These are phyloP conservation scores for Xylariaceae sp. DNA, from an alignment of 2,329 filamentous ascomycete genomes.

Conservation along the genomic window DNA sequence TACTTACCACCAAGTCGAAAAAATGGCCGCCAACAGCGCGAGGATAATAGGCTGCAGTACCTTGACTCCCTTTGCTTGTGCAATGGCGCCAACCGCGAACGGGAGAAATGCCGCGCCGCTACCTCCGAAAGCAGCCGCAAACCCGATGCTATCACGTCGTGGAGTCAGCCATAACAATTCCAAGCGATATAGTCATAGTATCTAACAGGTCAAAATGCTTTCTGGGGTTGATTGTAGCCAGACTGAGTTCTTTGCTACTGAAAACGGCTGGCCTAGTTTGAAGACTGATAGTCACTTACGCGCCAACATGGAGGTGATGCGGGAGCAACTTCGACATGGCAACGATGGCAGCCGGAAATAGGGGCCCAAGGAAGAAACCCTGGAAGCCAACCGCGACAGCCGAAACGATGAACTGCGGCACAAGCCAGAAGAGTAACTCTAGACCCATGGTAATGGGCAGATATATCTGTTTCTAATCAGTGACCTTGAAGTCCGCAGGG, in stretches of 20 bases:
- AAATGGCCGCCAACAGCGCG: slow-evolving; percentile 41
- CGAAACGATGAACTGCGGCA: slow-evolving; percentile 70
- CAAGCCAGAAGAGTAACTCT: slow-evolving; percentile 74
- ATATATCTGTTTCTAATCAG: slow-evolving; percentile 44
- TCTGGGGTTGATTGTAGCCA: neutral
- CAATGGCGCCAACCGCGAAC: slow-evolving; percentile 62
- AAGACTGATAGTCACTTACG: slow-evolving; percentile 24
- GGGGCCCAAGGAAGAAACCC: slow-evolving; percentile 73
- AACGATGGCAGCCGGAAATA: slow-evolving; percentile 69
- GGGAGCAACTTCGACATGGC: slow-evolving; percentile 66
- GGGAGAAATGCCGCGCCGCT: slow-evolving; percentile 64
- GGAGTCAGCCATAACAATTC: neutral
- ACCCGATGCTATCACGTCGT: slow-evolving; percentile 52
- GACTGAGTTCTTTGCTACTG: neutral
- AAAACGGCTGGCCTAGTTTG: neutral
- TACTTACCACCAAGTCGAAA: slow-evolving; percentile 40
- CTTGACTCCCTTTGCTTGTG: slow-evolving; percentile 50
- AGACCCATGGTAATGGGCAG: slow-evolving; percentile 58
- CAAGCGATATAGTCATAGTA: neutral
- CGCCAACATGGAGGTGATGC: slow-evolving; percentile 65
- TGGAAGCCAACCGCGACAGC: slow-evolving; percentile 65
- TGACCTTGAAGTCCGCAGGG: neutral
- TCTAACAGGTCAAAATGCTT: neutral
- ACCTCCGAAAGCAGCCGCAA: slow-evolving; percentile 70
- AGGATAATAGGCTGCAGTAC: slow-evolving; percentile 54